A percentile compares a stretch with the other conserved stretches of the same genome.
phyloP scores from a whole-genome alignment of 176 grass and related monocot genomes.

The Pontederia paniculata region DNA sequence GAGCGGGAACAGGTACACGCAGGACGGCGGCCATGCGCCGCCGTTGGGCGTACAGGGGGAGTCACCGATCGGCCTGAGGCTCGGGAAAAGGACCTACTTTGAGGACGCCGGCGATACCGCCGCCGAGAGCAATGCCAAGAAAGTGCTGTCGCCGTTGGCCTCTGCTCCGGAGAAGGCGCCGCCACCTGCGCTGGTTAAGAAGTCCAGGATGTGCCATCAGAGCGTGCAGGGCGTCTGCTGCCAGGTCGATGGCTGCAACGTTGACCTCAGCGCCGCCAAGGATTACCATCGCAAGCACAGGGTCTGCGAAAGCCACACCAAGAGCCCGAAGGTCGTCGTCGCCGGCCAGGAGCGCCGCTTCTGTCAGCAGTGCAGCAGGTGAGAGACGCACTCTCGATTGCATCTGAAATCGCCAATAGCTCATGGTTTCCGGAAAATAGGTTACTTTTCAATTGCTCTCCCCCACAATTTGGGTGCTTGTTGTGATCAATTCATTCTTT shows the following conservation, averaged over 20 bases:
- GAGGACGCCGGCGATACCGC: neutral
- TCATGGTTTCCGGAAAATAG: neutral
- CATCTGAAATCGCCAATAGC: neutral
- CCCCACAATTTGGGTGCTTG: too few relatives aligned
- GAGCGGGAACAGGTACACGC: neutral
- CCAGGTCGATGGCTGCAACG: constrained; percentile 17
- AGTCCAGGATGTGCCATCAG: constrained; percentile 2
- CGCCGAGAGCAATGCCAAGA: neutral
- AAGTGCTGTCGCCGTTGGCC: neutral
- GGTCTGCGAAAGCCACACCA: constrained; percentile 15
- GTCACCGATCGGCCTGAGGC: constrained; percentile 7
- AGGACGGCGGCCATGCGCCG: neutral
- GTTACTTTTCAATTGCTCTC: too few relatives aligned
- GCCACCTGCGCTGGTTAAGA: constrained; percentile 2
- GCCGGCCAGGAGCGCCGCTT: constrained; percentile 12
- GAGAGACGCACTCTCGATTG: neutral
- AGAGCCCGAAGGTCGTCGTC: constrained; percentile 9
- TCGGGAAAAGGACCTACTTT: constrained; percentile 14
- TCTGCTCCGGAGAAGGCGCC: neutral
- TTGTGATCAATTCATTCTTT: too few relatives aligned
- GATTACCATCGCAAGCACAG: constrained; percentile 19
- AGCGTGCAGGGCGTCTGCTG: constrained; percentile 4
- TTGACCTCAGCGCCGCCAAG: constrained; percentile 12
- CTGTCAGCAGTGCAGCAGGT: constrained; percentile 22
- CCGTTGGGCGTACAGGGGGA: neutral